Evolutionary conservation across 2,329 filamentous ascomycete genomes (phyloP).

Genomic region (Aaosphaeria pasadenensis): DNA sequence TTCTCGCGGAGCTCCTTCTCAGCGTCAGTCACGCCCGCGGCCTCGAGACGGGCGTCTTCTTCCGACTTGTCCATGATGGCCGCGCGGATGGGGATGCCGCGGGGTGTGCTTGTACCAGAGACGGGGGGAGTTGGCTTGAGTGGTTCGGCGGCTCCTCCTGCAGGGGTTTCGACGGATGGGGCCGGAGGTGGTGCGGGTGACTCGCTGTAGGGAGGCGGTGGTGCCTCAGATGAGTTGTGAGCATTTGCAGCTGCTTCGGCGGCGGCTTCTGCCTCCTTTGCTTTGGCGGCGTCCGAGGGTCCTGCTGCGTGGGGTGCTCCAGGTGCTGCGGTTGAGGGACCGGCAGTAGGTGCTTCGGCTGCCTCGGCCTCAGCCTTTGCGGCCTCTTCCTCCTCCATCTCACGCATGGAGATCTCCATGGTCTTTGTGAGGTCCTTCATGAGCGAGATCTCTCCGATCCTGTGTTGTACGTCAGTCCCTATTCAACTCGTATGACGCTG

Average conservation of each 20-base stretch:
- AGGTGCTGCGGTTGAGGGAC: conserved; percentile 1
- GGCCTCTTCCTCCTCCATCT: conserved; percentile 67
- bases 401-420: conserved; percentile 94
- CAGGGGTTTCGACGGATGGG: background rate
- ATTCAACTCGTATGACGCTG: too few relatives aligned
- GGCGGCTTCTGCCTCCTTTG: conserved; percentile 39
- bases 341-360: conserved; percentile 12
- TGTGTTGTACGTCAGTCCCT: conserved; percentile 1
- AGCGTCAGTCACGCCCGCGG: conserved; percentile 65
- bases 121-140: conserved; percentile 36
- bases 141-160: conserved; percentile 6
- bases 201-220: conserved; percentile 43
- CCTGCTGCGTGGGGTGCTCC: conserved; percentile 8
- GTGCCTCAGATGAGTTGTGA: conserved; percentile 13
- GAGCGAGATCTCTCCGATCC: conserved; percentile 93
- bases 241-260: conserved; percentile 32
- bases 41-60: conserved; percentile 66
- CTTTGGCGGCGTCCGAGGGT: conserved; percentile 36
- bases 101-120: conserved; percentile 49
- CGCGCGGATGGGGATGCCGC: conserved; percentile 69
- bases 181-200: conserved; percentile 37
- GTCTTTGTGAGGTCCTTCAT: conserved; percentile 98
- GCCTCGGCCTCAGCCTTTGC: conserved; percentile 49
- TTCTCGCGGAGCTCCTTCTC: conserved; percentile 75
- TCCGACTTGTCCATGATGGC: conserved; percentile 87